Evolutionary conservation across 2,329 filamentous ascomycete species (phyloP).

Genomic region (Raffaelea albimanens): DNA sequence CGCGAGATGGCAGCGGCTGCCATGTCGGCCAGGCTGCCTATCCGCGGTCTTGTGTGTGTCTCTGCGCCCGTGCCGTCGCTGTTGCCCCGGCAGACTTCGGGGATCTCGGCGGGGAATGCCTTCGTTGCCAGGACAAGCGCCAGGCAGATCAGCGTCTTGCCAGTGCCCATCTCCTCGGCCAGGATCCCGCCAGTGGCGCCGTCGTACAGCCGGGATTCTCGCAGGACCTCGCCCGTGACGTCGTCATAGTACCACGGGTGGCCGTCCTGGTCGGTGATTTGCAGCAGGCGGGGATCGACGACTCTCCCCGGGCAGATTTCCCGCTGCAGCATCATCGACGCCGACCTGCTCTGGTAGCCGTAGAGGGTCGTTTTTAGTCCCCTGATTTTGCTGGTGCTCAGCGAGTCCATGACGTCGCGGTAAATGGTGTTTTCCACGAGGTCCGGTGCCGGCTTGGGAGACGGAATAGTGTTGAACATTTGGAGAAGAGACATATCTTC

Average conservation of each 20-base stretch:
- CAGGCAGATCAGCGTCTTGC: constrained; percentile 84
- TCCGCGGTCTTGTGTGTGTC: constrained; percentile 28
- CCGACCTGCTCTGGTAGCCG: constrained; percentile 70
- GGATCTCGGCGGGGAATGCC: constrained; percentile 55
- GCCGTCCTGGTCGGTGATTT: constrained; percentile 45
- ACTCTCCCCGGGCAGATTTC: constrained; percentile 56
- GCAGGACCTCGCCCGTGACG: constrained; percentile 50
- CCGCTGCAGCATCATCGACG: constrained; percentile 74
- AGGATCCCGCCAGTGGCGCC: constrained; percentile 66
- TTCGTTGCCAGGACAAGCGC: constrained; percentile 66
- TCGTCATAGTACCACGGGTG: constrained; percentile 60
- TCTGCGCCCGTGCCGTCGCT: constrained; percentile 15
- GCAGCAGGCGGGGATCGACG: constrained; percentile 65
- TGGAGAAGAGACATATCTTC: constrained; percentile 51
- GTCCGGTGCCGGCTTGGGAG: constrained; percentile 49
- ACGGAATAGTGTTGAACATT: constrained; percentile 65
- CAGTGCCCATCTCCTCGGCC: constrained; percentile 71
- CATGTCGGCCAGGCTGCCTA: constrained; percentile 65
- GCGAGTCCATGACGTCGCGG: constrained; percentile 41
- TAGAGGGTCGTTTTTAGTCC: constrained; percentile 61
- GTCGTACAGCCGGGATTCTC: constrained; percentile 65
- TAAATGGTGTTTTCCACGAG: constrained; percentile 39
- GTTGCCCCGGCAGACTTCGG: constrained; percentile 44
- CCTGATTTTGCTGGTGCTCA: constrained; percentile 42
- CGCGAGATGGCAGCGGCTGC: constrained; percentile 57